Evolutionary conservation across 208 protist genomes (phyloP), one percentile per base, ranked within the genome.

Genomic region (Trypanosoma congolense): DNA sequence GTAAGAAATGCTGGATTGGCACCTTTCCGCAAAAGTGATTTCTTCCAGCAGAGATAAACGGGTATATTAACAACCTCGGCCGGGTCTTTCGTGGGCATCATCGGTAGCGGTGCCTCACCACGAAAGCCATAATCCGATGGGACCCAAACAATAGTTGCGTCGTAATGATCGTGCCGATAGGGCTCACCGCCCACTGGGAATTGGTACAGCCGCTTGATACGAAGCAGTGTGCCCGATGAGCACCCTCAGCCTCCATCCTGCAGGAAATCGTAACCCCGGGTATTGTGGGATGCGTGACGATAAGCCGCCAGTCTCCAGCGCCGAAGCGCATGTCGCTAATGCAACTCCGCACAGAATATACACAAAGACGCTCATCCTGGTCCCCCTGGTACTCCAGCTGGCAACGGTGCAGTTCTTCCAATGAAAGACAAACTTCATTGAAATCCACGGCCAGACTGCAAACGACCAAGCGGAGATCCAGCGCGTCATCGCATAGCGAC

Each of bases 121-220:
- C 19, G 5, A 55, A 77, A 83, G 41, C 58, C 60, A 62, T 73
- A 77, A 26, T 73, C 59, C 0, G 81, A 85, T 0, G 81, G 81
- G 31, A 85, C 81, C 77, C 76, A 85, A 19, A 83, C n/a, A 49
- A 83, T 60, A 3, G 57, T 41, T 18, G 71, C 74, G 19, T 71
- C 62, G 52, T 89, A 89, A 22, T 72, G 75, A 19, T 24, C n/a
- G 8, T 55, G 28, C 3, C 70, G 4, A 41, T 76, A 89, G 18
- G 41, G 22, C 12, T 19, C 14, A 40, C 67, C 72, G 36, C 57
- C 48, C 5, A 85, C 71, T 2, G 62, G 65, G 47, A 75, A 61
- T 18, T 63, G 35, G 9, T 68, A 71, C 19, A 84, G 42, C n/a
- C 33, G 26, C 12, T 33, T 43, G 16, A 77, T 28, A 8, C 31